Evolutionary conservation across 2,329 filamentous ascomycete genomes (phyloP), one percentile per base, ranked within the genome.

Genomic region (Sporothrix luriei): DNA sequence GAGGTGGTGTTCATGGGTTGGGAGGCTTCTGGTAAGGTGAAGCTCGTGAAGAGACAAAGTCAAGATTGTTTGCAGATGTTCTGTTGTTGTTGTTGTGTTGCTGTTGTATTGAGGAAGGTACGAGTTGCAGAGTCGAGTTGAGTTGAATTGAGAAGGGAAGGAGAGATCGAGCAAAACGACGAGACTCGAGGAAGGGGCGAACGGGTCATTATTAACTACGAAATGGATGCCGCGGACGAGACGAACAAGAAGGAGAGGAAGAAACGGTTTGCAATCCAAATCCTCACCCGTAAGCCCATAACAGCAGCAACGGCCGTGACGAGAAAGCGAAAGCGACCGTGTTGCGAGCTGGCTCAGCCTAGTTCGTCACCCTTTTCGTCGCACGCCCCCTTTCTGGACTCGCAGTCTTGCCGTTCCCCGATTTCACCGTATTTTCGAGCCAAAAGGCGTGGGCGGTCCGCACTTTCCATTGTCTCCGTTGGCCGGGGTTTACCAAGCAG

Each of bases 401-500:
- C 68, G 62, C 67, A 59, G 54, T 66, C 57, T 70, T 68, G 59
- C 57, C 51, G 38, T 43, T 46, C 49, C 66, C 69, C 65, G 70
- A 68, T 26, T 70, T 66, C 62, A 70, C 62, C 68, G 69, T 72
- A 71, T 71, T 71, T 71, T 71, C 71, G 62, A 61, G 38, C 52
- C 54, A 57, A 52, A 69, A 69, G 51, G 38, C 21, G 52, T 29
- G 38, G 38, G 33, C 33, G 33, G 33, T 9, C 57, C 38, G 57
- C 57, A 21, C 57, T 43, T 61, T 11, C 55, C 24, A 55, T 48
- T 64, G 49, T 69, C 69, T 70, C 69, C 55, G 69, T 68, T 66
- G 52, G 65, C 69, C 69, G 69, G 69, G 69, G 57, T 70, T 70
- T 70, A 70, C 69, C 49, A 68, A 68, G 64, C 64, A 68, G 54